Conservation (phyloP, 78 protist species). For the Dictyostelium firmibasis region DNA sequence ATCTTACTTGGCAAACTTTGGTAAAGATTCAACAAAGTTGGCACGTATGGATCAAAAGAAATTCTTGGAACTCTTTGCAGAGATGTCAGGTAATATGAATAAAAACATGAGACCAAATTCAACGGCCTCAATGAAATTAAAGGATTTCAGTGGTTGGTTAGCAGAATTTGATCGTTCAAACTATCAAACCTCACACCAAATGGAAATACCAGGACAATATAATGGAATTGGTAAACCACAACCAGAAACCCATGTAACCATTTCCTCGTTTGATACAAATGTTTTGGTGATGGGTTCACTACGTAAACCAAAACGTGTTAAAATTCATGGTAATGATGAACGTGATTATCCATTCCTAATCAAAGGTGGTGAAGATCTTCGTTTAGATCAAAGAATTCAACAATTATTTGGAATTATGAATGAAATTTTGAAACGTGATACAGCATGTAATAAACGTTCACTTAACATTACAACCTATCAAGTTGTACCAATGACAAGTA, state of each 20-base stretch:
- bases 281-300: conserved; percentile 89
- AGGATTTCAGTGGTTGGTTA: conserved; percentile 79
- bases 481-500: conserved; percentile 91
- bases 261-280: conserved; percentile 45
- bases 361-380: conserved; percentile 97
- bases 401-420: conserved; percentile 88
- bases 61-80: conserved; percentile 21
- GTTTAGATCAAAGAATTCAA: conserved; percentile 93
- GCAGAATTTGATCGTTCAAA: conserved; percentile 59
- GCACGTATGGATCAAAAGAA: conserved; percentile 69
- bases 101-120: conserved; percentile 68
- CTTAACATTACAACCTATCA: conserved; percentile 86
- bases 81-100: conserved; percentile 55
- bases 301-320: conserved; percentile 90
- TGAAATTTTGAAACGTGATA: conserved; percentile 51
- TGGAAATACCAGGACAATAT: conserved; percentile 88
- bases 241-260: conserved; percentile 55
- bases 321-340: conserved; percentile 88
- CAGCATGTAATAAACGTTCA: conserved; percentile 19
- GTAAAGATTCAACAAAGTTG: conserved; percentile 53
- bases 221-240: conserved; percentile 57
- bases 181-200: neutral
- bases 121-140: conserved; percentile 73
- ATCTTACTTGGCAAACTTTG: neutral
- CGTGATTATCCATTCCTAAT: conserved; percentile 85